These are phyloP conservation scores for Geotrichum phurueaensis DNA, from an alignment of 1,139 yeast species.

Conservation along the genomic window DNA sequence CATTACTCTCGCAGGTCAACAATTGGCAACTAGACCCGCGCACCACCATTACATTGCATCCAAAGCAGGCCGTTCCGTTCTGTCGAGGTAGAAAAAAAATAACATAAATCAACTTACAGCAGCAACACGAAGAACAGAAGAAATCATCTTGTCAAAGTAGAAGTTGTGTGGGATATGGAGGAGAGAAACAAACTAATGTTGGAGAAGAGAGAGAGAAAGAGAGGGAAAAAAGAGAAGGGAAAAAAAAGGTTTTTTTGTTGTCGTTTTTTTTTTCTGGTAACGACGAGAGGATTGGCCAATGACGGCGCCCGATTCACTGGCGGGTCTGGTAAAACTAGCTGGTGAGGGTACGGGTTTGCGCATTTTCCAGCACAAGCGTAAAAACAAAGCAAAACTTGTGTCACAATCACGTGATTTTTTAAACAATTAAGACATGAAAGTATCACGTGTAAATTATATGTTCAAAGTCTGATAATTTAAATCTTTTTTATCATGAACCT, in stretches of 20 bases:
- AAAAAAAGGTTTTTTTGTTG: background rate
- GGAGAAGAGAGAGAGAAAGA: background rate
- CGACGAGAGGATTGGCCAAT: background rate
- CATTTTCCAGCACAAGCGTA: background rate
- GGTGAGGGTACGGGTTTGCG: background rate
- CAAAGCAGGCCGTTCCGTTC: background rate
- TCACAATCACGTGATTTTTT: background rate
- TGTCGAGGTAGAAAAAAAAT: background rate
- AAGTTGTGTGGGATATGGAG: background rate
- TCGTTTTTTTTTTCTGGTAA: background rate
- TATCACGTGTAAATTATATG: too few relatives aligned
- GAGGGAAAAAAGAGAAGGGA: background rate
- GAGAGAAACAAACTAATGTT: background rate
- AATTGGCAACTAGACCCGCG: background rate
- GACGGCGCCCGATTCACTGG: background rate
- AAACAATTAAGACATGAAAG: too few relatives aligned
- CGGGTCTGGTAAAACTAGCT: background rate
- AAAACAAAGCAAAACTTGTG: background rate
- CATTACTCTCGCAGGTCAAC: background rate
- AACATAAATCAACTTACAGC: constrained; percentile 12
- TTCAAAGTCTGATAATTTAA: too few relatives aligned
- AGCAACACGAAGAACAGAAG: constrained; percentile 19
- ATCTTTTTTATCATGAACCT: too few relatives aligned
- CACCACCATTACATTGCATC: background rate
- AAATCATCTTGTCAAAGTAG: constrained; percentile 15